Evolutionary conservation across 2,329 filamentous ascomycete species (phyloP), one percentile per base, ranked within the genome.

Genomic region (Trichoderma brevicompactum): DNA sequence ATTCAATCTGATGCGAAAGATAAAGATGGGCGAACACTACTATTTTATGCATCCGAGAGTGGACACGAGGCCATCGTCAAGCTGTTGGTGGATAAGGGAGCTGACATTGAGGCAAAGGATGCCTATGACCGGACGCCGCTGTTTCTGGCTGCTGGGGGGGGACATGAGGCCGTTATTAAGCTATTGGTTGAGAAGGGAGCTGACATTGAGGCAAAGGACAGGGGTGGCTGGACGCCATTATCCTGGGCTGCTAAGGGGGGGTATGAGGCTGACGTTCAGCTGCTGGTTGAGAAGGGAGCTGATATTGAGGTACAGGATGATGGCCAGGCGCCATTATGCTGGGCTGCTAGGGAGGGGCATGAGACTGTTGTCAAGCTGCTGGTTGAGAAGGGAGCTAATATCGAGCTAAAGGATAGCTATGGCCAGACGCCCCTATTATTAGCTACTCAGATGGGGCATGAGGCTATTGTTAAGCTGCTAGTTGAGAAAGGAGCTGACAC

Each of bases 51-150:
- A 36, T 13, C n/a, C 32, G 5, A 19, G 34, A 36, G n/a, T 1
- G 15, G 32, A 52, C 3, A 19, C 15, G 49, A 36, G 15, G 32
- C 8, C 15, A 52, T 52, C 5, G 15, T 52, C 32, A 52, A 19
- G 32, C 49, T 19, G 15, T 13, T 52, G 49, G 7, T 36, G n/a
- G 28, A 36, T 2, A 19, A 36, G n/a, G 28, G 15, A 17, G 32
- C 49, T 36, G 32, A 52, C 36, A 36, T 52, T 19, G 49, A 52
- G 49, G n/a, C n/a, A n/a, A n/a, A n/a, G n/a, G n/a, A n/a, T n/a
- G n/a, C n/a, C n/a, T n/a, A n/a, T n/a, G n/a, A n/a, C n/a, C n/a
- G n/a, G n/a, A n/a, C n/a, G n/a, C n/a, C n/a, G n/a, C n/a, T n/a
- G n/a, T n/a, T n/a, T n/a, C n/a, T n/a, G n/a, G n/a, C n/a, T n/a